Conservation (phyloP, 352 stramenopile species). For the Globisporangium iwayamae region DNA sequence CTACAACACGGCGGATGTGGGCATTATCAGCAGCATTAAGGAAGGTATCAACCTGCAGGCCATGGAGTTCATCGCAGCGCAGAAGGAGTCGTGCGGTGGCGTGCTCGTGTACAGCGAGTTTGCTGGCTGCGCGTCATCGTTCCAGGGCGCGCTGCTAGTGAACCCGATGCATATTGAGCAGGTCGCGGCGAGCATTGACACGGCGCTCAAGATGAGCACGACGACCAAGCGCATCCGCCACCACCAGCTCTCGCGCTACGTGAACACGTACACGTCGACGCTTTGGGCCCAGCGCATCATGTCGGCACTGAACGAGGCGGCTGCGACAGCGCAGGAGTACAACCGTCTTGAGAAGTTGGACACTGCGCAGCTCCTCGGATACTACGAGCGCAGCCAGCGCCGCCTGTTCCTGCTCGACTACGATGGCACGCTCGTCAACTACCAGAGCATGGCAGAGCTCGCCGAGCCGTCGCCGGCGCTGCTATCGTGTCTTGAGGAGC, state of each 20-base stretch:
- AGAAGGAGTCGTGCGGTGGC: slow-evolving; percentile 78
- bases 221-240: slow-evolving; percentile 86
- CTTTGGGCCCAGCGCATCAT: slow-evolving; percentile 86
- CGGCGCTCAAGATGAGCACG: slow-evolving; percentile 81
- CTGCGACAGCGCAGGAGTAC: slow-evolving; percentile 77
- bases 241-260: slow-evolving; percentile 81
- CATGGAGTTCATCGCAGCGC: slow-evolving; percentile 89
- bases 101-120: slow-evolving; percentile 91
- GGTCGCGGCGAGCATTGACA: slow-evolving; percentile 81
- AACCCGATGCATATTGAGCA: slow-evolving; percentile 90
- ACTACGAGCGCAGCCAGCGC: slow-evolving; percentile 79
- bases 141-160: slow-evolving; percentile 84
- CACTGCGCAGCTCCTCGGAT: slow-evolving; percentile 72
- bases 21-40: slow-evolving; percentile 86
- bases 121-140: slow-evolving; percentile 86
- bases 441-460: slow-evolving; percentile 75
- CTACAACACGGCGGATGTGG: slow-evolving; percentile 87
- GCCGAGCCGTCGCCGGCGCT: slow-evolving; percentile 52
- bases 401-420: slow-evolving; percentile 86
- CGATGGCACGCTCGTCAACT: slow-evolving; percentile 79
- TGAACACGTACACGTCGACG: slow-evolving; percentile 88
- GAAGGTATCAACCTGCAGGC: slow-evolving; percentile 90
- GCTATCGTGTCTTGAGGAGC: slow-evolving; percentile 61
- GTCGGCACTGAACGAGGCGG: slow-evolving; percentile 72
- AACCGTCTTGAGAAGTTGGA: slow-evolving; percentile 86